Percentiles rank a stretch among this genome's conserved stretches.
Conservation (phyloP, 805 yeast species). For the Wickerhamiella siamensis region DNA sequence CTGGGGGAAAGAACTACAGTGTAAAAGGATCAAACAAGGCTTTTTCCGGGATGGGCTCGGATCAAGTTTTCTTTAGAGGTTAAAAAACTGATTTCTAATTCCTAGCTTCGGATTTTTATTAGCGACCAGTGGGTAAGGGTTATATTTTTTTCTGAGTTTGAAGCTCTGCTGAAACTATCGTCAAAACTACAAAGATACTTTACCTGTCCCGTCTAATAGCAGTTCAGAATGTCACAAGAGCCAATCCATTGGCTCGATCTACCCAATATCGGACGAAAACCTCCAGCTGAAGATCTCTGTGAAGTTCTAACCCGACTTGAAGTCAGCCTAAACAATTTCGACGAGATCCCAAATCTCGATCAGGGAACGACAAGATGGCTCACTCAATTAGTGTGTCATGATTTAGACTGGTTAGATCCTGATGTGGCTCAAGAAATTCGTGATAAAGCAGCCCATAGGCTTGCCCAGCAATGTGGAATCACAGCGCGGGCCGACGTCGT, state of each 20-base stretch:
- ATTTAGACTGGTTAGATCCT: conserved; percentile 33
- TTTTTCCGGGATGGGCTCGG: too few relatives aligned
- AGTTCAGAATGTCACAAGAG: background rate
- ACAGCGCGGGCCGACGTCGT: conserved; percentile 63
- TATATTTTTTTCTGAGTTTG: too few relatives aligned
- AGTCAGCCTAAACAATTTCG: conserved; percentile 12
- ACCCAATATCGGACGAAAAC: conserved; percentile 16
- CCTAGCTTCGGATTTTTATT: too few relatives aligned
- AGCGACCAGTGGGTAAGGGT: too few relatives aligned
- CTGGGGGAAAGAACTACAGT: too few relatives aligned
- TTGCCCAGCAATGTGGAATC: conserved; percentile 74
- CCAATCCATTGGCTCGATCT: conserved; percentile 21
- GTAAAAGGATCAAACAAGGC: too few relatives aligned
- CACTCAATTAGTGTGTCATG: conserved; percentile 19
- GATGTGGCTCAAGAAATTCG: conserved; percentile 29
- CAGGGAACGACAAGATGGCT: conserved; percentile 24
- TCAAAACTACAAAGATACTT: too few relatives aligned
- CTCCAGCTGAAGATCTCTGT: conserved; percentile 11
- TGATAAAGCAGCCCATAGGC: conserved; percentile 44
- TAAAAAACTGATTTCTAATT: too few relatives aligned
- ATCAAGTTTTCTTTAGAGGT: too few relatives aligned
- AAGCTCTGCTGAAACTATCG: too few relatives aligned
- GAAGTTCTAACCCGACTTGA: conserved; percentile 10
- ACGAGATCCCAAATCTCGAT: conserved; percentile 10
- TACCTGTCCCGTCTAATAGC: too few relatives aligned